Evolutionary conservation across 805 yeast species (phyloP).

Genomic region (Schizosaccharomyces octosporus): DNA sequence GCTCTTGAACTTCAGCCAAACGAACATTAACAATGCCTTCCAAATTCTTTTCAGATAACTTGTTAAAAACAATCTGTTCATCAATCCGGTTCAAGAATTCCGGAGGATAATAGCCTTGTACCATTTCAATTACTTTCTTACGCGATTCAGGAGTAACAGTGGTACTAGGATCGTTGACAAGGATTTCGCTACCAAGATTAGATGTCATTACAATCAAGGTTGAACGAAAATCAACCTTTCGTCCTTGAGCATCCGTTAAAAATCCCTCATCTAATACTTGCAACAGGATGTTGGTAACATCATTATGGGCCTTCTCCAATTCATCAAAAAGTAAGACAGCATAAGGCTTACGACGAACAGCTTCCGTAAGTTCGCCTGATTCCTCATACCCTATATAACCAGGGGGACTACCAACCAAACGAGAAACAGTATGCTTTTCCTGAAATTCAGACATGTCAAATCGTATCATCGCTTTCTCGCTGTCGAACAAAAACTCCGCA

Average conservation of each 20-base stretch:
- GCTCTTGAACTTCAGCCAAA: conserved; percentile 51
- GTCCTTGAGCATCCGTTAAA: conserved; percentile 84
- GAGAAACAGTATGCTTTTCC: conserved; percentile 72
- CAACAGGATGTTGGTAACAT: conserved; percentile 65
- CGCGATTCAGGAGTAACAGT: conserved; percentile 29
- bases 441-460: conserved; percentile 97
- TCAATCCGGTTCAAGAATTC: conserved; percentile 88
- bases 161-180: conserved; percentile 31
- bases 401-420: conserved; percentile 93
- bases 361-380: conserved; percentile 83
- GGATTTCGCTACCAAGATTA: conserved; percentile 79
- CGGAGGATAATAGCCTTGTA: conserved; percentile 64
- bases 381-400: conserved; percentile 93
- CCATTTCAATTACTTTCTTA: conserved; percentile 34
- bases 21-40: conserved; percentile 67
- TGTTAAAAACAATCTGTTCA: conserved; percentile 78
- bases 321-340: conserved; percentile 84
- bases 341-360: conserved; percentile 84
- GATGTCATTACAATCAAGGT: conserved; percentile 92
- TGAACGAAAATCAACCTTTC: conserved; percentile 78
- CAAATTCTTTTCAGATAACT: conserved; percentile 54
- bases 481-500: conserved; percentile 79
- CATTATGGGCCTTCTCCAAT: conserved; percentile 91
- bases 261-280: conserved; percentile 92
- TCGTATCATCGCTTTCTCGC: conserved; percentile 62